These are phyloP conservation scores for Globisporangium nunn DNA, from an alignment of 352 stramenopile genomes.

Conservation along the genomic window DNA sequence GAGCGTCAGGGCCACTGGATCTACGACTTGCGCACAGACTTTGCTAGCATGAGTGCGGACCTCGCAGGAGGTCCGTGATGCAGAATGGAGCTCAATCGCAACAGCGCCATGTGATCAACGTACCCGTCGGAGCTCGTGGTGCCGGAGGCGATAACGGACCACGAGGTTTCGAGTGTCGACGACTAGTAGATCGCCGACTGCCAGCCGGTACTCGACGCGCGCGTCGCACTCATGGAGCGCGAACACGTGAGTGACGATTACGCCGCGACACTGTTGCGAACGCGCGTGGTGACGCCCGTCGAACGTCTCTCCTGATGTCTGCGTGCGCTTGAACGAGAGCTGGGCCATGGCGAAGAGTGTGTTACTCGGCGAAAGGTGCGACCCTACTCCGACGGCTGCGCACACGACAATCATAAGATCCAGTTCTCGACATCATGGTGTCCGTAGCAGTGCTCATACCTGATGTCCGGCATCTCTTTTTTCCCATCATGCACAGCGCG, in stretches of 20 bases:
- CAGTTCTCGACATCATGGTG: too few relatives aligned
- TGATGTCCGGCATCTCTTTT: too few relatives aligned
- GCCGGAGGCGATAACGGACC: constrained; percentile 50
- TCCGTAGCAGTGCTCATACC: too few relatives aligned
- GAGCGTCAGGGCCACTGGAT: constrained; percentile 47
- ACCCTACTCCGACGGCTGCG: too few relatives aligned
- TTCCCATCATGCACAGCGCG: too few relatives aligned
- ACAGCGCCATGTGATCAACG: constrained; percentile 73
- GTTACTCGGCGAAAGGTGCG: too few relatives aligned
- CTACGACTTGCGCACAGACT: constrained; percentile 63
- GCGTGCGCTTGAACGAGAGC: constrained; percentile 39
- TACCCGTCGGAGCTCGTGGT: constrained; percentile 77
- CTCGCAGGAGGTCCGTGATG: constrained; percentile 33
- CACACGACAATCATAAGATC: too few relatives aligned
- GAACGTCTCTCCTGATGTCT: constrained; percentile 50
- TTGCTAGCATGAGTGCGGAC: constrained; percentile 64
- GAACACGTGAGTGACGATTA: constrained; percentile 38
- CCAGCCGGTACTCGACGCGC: constrained; percentile 84
- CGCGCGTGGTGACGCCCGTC: constrained; percentile 21
- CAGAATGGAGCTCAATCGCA: constrained; percentile 54
- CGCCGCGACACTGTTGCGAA: constrained; percentile 38
- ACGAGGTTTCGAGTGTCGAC: constrained; percentile 54
- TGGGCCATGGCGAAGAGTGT: constrained; percentile 5
- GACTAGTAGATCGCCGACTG: constrained; percentile 88
- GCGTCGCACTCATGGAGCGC: constrained; percentile 48